Evolutionary conservation across 305 asterid species (phyloP).

Genomic region (Ajuga reptans): DNA sequence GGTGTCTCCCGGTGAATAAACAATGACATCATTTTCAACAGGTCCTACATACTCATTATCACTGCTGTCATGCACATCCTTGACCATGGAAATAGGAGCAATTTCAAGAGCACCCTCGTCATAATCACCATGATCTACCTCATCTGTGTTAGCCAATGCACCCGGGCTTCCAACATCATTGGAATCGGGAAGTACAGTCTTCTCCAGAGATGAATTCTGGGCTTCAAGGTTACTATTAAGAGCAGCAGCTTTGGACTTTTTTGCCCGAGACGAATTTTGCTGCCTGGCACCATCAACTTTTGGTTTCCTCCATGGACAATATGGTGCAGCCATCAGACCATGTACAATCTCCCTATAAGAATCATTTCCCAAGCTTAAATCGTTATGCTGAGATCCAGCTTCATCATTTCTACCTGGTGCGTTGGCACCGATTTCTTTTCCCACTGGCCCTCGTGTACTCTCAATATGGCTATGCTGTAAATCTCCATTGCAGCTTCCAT

Average conservation of each 20-base stretch:
- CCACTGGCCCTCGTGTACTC: slow-evolving; percentile 15
- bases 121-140: slow-evolving; percentile 19
- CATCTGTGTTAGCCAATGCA: slow-evolving; percentile 20
- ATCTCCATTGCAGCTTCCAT: slow-evolving; percentile 17
- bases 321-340: slow-evolving; percentile 44
- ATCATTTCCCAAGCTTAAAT: slow-evolving; percentile 22
- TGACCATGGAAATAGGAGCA: slow-evolving; percentile 35
- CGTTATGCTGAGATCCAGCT: slow-evolving; percentile 1
- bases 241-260: slow-evolving; percentile 20
- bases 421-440: slow-evolving; percentile 18
- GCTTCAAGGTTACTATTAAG: slow-evolving; percentile 9
- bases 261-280: slow-evolving; percentile 15
- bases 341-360: slow-evolving; percentile 33
- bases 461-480: slow-evolving; percentile 8
- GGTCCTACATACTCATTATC: slow-evolving; percentile 24
- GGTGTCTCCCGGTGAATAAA: slow-evolving; percentile 21
- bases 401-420: slow-evolving; percentile 22
- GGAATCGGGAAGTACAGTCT: slow-evolving; percentile 18
- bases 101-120: slow-evolving; percentile 21
- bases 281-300: slow-evolving; percentile 22
- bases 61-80: not conserved
- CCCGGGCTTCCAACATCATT: slow-evolving; percentile 21
- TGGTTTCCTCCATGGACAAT: slow-evolving; percentile 42
- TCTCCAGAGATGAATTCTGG: slow-evolving; percentile 23
- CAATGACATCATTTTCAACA: slow-evolving; percentile 26